Evolutionary conservation across 2,329 filamentous ascomycete species (phyloP).

Genomic region (Sarocladiaceae sp.): DNA sequence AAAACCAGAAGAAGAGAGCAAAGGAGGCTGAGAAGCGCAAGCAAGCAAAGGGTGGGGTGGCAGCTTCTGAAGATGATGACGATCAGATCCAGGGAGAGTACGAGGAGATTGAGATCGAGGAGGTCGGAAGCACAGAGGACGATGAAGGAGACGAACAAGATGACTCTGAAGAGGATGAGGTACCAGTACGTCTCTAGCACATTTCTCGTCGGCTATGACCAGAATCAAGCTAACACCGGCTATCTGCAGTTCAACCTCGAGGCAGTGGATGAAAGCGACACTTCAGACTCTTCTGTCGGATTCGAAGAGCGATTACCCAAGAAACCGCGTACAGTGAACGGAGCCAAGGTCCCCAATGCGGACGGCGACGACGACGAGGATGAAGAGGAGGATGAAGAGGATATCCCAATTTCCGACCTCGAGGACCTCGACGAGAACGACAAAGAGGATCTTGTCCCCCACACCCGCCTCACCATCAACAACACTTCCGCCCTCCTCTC

Average conservation of each 20-base stretch:
- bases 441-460: constrained; percentile 78
- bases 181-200: constrained; percentile 3
- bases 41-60: constrained; percentile 17
- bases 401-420: constrained; percentile 84
- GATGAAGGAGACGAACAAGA: constrained; percentile 32
- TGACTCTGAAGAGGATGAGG: constrained; percentile 16
- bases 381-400: constrained; percentile 72
- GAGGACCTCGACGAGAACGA: constrained; percentile 73
- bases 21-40: constrained; percentile 37
- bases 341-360: constrained; percentile 13
- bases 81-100: constrained; percentile 15
- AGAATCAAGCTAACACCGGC: not conserved
- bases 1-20: constrained; percentile 42
- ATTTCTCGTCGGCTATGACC: not conserved
- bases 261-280: constrained; percentile 55
- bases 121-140: constrained; percentile 13
- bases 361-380: constrained; percentile 50
- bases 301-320: constrained; percentile 62
- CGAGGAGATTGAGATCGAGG: constrained; percentile 10
- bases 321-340: constrained; percentile 14
- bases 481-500: constrained; percentile 82
- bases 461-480: constrained; percentile 94
- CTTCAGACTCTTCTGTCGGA: constrained; percentile 66
- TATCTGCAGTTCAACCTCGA: constrained; percentile 42
- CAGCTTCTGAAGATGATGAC: constrained; percentile 13